Conservation (phyloP, 2,329 filamentous ascomycete genomes). For the Fusarium sp. region DNA sequence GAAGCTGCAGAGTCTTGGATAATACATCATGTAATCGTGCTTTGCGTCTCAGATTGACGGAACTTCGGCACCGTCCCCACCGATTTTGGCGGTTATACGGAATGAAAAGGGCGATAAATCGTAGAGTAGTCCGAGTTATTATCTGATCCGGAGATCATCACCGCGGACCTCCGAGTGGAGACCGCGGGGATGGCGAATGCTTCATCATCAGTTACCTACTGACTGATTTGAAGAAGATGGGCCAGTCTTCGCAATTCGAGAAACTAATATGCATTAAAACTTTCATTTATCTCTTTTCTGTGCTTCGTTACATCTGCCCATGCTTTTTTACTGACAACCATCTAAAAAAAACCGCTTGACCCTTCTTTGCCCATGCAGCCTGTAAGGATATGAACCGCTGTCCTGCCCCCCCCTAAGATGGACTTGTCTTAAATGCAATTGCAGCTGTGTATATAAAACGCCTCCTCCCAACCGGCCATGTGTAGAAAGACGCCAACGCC, state of each 20-base stretch:
- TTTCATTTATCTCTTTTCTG: conserved; percentile 45
- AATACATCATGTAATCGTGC: conserved; percentile 25
- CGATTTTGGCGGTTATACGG: not conserved
- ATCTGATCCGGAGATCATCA: not conserved
- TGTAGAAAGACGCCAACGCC: conserved; percentile 46
- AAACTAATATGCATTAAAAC: conserved; percentile 34
- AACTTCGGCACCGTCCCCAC: conserved; percentile 25
- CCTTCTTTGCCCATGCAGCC: conserved; percentile 41
- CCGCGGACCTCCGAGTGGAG: not conserved
- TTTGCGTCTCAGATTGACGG: conserved; percentile 29
- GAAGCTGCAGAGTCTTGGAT: not conserved
- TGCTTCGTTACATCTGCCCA: conserved; percentile 45
- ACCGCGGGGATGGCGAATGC: not conserved
- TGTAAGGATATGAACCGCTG: conserved; percentile 41
- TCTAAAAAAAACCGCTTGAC: conserved; percentile 43
- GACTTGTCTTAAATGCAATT: conserved; percentile 41
- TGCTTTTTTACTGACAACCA: conserved; percentile 44
- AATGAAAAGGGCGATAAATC: not conserved
- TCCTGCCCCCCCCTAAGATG: conserved; percentile 36
- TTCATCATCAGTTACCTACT: not conserved
- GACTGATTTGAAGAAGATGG: not conserved
- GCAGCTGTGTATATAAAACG: conserved; percentile 46
- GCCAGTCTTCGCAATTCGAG: not conserved
- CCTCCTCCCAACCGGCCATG: conserved; percentile 41
- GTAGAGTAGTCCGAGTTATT: not conserved